Base-by-base conservation (phyloP, 441 rosid genomes). In the Corymbia citriodora region DNA sequence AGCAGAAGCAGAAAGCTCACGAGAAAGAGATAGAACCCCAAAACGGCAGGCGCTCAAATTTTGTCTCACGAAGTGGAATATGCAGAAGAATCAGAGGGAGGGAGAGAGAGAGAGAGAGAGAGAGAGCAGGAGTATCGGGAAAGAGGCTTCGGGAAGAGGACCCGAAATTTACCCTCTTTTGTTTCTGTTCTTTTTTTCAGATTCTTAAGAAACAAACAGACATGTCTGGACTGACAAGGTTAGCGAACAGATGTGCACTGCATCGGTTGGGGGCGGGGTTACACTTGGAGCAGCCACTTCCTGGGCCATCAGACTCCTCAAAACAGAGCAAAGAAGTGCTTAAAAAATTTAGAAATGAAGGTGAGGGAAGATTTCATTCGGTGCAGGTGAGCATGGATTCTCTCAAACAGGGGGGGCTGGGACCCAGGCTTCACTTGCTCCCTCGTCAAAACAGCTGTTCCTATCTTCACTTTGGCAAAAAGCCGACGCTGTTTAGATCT, bases 131-230 rank as follows among this genome's bases (percentile, higher is more conserved):
- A 89, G 81, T 68, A 88, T 36, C 90, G 53, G 85, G 27, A 45
- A 79, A 45, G 85, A 2, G 85, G 23, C 85, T 13, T 45, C 85
- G 52, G 85, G 85, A 23, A 79, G 85, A 13, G 53, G 18, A 23
- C 85, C 9, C 52, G 1, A 79, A 40, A 12, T 79, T 63, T 4
- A 13, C 12, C 45, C n/a, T 70, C 7, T 13, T 23, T 13, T 79
- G 49, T 40, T 4, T 40, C 18, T 40, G 45, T 40, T 40, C 45
- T 74, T 0, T 89, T 50, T 81, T 70, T 89, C 88, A 79, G 90
- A 6, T 93, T 93, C 93, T 85, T 87, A 48, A 88, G 91, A 92
- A 92, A 89, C 90, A 81, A 70, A 90, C 91, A 40, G 88, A 90
- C 82, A 88, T 45, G 50, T 55, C 61, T 8, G 1, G n/a, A 45